Evolutionary conservation across 2,329 filamentous ascomycete genomes (phyloP), one percentile per base, ranked within the genome.

Genomic region (Cryphonectria carpinicola): DNA sequence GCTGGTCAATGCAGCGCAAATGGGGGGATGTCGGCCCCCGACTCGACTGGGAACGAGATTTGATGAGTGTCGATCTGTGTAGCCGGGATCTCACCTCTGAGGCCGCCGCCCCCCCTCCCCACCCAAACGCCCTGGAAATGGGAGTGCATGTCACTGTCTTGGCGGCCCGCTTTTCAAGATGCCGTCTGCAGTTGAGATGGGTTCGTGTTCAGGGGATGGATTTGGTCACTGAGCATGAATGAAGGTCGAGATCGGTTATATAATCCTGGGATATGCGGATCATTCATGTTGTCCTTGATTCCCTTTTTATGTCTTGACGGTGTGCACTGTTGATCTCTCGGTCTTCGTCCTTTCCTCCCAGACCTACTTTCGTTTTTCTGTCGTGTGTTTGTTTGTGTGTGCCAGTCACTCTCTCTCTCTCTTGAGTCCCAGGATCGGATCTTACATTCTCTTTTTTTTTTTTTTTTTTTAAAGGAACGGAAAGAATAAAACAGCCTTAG

Each of bases 31-130:
- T 28, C 25, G 54, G 37, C 10, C 37, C 54, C 54, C 25, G 54
- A 35, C 54, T 58, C 46, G 22, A 11, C 7, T n/a, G 7, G 46
- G 58, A 35, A 46, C 65, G 69, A 70, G 43, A 64, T 66, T 70
- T 60, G 65, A 68, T 56, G 60, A 68, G 68, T 60, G 69, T 52
- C 69, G 65, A 70, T 70, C 69, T 35, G 65, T 49, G 58, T 61
- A 61, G 43, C 62, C 41, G 37, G 32, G 52, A 56, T 67, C 65
- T 62, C 37, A 61, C 28, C 54, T 39, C 56, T 54, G 52, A 22
- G 32, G 7, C 35, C 6, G 46, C 32, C 32, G 32, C 32, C 32
- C 41, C 13, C 22, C 46, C 46, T 22, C 11, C 46, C 28, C 58
- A 17, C 46, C 28, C 58, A 17, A 39, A 61, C 39, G 58, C 58